phyloP scores from a whole-genome alignment of 1,284 basidiomycete genomes.

The Papiliotrema flavescens region DNA sequence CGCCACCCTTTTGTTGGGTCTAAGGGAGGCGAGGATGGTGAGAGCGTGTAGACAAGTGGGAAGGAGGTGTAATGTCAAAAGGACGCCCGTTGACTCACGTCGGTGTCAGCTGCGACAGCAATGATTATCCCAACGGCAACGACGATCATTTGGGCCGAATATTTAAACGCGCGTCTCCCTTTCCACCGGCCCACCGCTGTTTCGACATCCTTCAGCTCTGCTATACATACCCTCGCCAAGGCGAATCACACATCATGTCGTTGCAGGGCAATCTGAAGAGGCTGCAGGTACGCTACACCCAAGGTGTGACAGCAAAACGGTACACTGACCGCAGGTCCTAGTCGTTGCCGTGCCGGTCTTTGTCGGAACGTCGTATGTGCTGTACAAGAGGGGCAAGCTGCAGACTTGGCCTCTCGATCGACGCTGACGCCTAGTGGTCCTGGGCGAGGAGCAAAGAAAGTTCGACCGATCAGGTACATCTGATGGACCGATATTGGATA shows the following conservation, averaged over 20 bases:
- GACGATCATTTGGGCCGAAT: too few relatives aligned
- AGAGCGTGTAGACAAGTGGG: too few relatives aligned
- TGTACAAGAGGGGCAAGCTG: constrained; percentile 3
- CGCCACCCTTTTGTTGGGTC: too few relatives aligned
- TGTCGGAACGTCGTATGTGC: constrained; percentile 1
- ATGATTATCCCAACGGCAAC: too few relatives aligned
- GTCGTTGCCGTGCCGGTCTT: constrained; percentile 3
- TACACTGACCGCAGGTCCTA: not conserved
- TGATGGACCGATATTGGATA: not conserved
- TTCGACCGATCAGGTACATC: not conserved
- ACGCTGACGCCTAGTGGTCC: not conserved
- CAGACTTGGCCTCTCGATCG: not conserved
- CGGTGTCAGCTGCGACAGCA: too few relatives aligned
- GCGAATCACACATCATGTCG: not conserved
- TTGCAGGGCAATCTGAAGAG: constrained; percentile 14
- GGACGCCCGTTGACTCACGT: too few relatives aligned
- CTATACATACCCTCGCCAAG: not conserved
- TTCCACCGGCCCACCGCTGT: too few relatives aligned
- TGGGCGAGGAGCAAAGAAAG: constrained; percentile 1
- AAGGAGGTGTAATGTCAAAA: too few relatives aligned
- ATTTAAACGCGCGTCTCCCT: too few relatives aligned
- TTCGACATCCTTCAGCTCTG: not conserved
- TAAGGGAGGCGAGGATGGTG: too few relatives aligned
- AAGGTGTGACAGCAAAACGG: too few relatives aligned
- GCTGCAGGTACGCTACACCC: not conserved